Evolutionary conservation across 73 alveolate genomes (phyloP).

Genomic region (Paramecium pentaurelia): DNA sequence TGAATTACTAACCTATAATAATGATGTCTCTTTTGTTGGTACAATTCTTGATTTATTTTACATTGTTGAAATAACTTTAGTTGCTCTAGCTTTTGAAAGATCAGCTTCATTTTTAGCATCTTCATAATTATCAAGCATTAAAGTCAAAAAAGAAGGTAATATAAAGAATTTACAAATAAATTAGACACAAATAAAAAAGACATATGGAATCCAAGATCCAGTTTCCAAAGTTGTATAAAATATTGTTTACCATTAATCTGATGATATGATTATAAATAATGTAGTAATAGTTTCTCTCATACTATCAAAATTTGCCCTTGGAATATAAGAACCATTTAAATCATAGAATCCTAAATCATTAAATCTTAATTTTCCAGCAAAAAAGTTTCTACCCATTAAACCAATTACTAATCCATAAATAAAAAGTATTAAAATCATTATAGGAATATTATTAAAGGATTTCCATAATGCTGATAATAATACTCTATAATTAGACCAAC

Average conservation of each 20-base stretch:
- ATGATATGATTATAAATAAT: neutral
- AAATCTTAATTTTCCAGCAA: constrained; percentile 11
- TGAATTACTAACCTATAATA: neutral
- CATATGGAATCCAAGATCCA: neutral
- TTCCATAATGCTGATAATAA: neutral
- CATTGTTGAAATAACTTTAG: neutral
- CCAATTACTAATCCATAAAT: neutral
- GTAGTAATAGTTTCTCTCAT: neutral
- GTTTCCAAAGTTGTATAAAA: neutral
- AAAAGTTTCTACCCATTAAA: neutral
- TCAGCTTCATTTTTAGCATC: constrained; percentile 39
- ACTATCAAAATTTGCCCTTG: constrained; percentile 6
- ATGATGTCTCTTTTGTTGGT: neutral
- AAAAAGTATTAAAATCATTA: neutral
- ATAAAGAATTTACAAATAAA: neutral
- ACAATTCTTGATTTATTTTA: neutral
- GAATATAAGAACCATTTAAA: neutral
- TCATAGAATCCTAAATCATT: neutral
- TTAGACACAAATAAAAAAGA: neutral
- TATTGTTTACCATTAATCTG: neutral
- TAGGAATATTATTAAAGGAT: neutral
- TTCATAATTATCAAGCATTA: constrained; percentile 14
- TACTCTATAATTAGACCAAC: constrained; percentile 10
- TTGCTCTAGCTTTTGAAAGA: neutral
- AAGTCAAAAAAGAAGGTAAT: neutral